Conservation (phyloP, 495 filamentous ascomycete species). For the Glonium stellatum region DNA sequence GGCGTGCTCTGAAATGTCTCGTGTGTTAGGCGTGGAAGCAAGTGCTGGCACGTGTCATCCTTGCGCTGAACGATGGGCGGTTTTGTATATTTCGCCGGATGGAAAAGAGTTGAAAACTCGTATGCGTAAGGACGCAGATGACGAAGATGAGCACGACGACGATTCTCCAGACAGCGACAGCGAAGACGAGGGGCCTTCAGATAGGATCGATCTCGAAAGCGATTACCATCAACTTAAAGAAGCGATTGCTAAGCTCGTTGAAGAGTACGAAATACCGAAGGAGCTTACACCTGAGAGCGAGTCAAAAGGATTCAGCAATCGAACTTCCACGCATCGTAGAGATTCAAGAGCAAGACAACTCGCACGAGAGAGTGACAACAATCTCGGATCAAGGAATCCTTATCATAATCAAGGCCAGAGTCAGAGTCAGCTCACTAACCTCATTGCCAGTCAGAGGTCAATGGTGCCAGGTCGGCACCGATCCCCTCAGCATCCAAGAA, state of each 20-base stretch:
- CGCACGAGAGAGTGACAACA: slow-evolving; percentile 13
- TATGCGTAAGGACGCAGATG: slow-evolving; percentile 64
- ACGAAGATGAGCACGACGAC: slow-evolving; percentile 57
- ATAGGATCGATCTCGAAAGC: slow-evolving; percentile 63
- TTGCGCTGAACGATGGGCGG: slow-evolving; percentile 64
- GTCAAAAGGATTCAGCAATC: slow-evolving; percentile 57
- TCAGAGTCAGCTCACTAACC: slow-evolving; percentile 35
- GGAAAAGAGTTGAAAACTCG: slow-evolving; percentile 61
- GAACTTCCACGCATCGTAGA: slow-evolving; percentile 45
- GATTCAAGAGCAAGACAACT: slow-evolving; percentile 8
- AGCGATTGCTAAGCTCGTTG: slow-evolving; percentile 71
- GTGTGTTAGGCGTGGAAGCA: slow-evolving; percentile 53
- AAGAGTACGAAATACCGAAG: slow-evolving; percentile 69
- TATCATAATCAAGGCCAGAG: slow-evolving; percentile 34
- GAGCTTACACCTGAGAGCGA: slow-evolving; percentile 47
- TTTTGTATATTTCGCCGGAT: slow-evolving; percentile 69
- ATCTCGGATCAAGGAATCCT: slow-evolving; percentile 27
- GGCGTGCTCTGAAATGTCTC: slow-evolving; percentile 59
- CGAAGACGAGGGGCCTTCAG: slow-evolving; percentile 58
- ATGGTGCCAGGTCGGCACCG: slow-evolving; percentile 23
- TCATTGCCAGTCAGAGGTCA: slow-evolving; percentile 28
- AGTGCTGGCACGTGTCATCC: slow-evolving; percentile 59
- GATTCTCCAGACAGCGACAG: slow-evolving; percentile 55
- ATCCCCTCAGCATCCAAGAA: slow-evolving; percentile 29
- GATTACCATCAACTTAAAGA: slow-evolving; percentile 79